phyloP scores from a whole-genome alignment of 2,329 filamentous ascomycete species.

The Colletotrichum sp. region DNA sequence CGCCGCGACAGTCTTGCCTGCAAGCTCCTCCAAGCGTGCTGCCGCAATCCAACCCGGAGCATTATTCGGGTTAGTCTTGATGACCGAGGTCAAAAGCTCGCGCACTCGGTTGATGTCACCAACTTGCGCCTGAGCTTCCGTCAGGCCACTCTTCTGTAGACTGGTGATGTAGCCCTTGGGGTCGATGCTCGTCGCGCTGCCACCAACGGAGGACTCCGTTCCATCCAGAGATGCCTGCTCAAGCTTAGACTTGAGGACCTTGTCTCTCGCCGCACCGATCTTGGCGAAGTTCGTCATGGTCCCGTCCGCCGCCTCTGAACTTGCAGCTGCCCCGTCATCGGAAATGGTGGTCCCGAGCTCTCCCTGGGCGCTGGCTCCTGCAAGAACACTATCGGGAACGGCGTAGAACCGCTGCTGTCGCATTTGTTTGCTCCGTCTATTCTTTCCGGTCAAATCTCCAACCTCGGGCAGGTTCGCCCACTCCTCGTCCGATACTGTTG shows the following conservation, averaged over 20 bases:
- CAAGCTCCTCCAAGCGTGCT: slow-evolving; percentile 88
- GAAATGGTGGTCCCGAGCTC: slow-evolving; percentile 90
- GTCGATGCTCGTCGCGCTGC: slow-evolving; percentile 90
- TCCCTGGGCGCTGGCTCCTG: slow-evolving; percentile 78
- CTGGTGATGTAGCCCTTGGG: slow-evolving; percentile 96
- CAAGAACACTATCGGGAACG: slow-evolving; percentile 93
- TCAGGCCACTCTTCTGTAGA: slow-evolving; percentile 80
- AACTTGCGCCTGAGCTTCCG: slow-evolving; percentile 81
- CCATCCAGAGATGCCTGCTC: slow-evolving; percentile 84
- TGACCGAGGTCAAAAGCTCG: slow-evolving; percentile 92
- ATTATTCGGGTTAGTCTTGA: slow-evolving; percentile 95
- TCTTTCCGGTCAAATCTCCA: slow-evolving; percentile 94
- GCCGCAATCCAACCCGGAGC: slow-evolving; percentile 96
- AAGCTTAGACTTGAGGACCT: slow-evolving; percentile 91
- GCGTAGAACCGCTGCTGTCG: slow-evolving; percentile 89
- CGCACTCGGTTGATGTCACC: slow-evolving; percentile 95
- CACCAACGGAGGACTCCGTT: slow-evolving; percentile 66
- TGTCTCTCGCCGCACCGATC: slow-evolving; percentile 94
- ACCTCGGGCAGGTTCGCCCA: slow-evolving; percentile 97
- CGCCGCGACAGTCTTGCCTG: slow-evolving; percentile 89
- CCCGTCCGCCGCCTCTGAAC: slow-evolving; percentile 68
- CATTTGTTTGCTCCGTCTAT: slow-evolving; percentile 83
- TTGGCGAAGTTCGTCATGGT: slow-evolving; percentile 98
- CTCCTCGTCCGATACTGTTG: slow-evolving; percentile 90
- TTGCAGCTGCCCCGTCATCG: slow-evolving; percentile 71